These are phyloP conservation scores for Plasmodium vinckei DNA, from an alignment of 169 alveolate genomes.

Conservation along the genomic window DNA sequence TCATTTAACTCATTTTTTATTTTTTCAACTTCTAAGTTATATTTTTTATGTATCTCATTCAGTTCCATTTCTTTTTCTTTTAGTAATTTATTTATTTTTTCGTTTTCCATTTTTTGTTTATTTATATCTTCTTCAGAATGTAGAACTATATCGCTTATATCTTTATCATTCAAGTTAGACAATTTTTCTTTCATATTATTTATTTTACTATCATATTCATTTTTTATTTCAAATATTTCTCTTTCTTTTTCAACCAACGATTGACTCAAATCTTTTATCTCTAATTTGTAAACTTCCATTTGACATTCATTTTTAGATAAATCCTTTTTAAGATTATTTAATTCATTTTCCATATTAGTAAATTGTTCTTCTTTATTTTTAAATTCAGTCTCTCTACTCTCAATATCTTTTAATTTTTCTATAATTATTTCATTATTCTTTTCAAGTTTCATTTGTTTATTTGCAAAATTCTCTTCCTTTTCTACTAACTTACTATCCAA, in stretches of 20 bases:
- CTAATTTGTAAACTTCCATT: slow-evolving; percentile 17
- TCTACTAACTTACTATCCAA: slow-evolving; percentile 23
- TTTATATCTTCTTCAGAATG: background rate
- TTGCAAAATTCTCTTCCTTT: slow-evolving; percentile 49
- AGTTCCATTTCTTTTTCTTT: slow-evolving; percentile 33
- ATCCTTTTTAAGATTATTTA: slow-evolving; percentile 29
- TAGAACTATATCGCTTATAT: background rate
- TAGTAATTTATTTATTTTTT: background rate
- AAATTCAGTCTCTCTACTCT: slow-evolving; percentile 18
- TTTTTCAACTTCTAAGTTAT: slow-evolving; percentile 12
- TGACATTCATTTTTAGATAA: slow-evolving; percentile 45
- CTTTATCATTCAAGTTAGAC: background rate
- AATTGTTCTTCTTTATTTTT: slow-evolving; percentile 56
- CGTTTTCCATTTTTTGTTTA: slow-evolving; percentile 7
- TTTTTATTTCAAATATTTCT: slow-evolving; percentile 48
- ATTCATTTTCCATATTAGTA: slow-evolving; percentile 31
- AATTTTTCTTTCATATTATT: slow-evolving; percentile 9
- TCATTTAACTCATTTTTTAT: slow-evolving; percentile 34
- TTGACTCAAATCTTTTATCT: slow-evolving; percentile 39
- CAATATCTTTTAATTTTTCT: slow-evolving; percentile 36
- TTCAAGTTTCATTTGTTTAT: slow-evolving; percentile 15
- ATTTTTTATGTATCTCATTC: slow-evolving; percentile 2
- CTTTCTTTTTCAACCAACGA: slow-evolving; percentile 47
- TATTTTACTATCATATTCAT: slow-evolving; percentile 18
- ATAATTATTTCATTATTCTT: slow-evolving; percentile 10